Evolutionary conservation across 1,139 yeast genomes (phyloP).

Genomic region (Debaryomycetaceae sp.): DNA sequence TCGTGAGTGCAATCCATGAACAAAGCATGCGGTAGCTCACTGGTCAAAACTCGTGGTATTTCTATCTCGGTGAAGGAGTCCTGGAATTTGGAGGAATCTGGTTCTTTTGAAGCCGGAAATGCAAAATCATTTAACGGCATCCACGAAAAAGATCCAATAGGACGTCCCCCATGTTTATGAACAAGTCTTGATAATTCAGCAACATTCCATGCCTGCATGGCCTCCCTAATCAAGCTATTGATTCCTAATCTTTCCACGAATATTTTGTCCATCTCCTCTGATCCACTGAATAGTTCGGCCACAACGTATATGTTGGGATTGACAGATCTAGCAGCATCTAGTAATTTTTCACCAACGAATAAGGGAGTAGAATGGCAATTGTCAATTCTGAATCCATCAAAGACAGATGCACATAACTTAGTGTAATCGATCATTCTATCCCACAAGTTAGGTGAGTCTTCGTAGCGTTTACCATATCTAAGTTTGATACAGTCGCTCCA

Average conservation of each 20-base stretch:
- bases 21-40: slow-evolving; percentile 82
- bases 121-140: slow-evolving; percentile 70
- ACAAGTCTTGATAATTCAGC: slow-evolving; percentile 82
- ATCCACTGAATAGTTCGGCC: slow-evolving; percentile 92
- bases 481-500: slow-evolving; percentile 98
- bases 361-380: slow-evolving; percentile 95
- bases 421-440: slow-evolving; percentile 80
- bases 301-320: slow-evolving; percentile 88
- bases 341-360: slow-evolving; percentile 85
- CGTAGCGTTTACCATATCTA: slow-evolving; percentile 72
- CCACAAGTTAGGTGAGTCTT: slow-evolving; percentile 90
- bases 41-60: slow-evolving; percentile 60
- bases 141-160: slow-evolving; percentile 86
- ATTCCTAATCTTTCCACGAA: slow-evolving; percentile 90
- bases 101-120: slow-evolving; percentile 53
- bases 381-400: slow-evolving; percentile 89
- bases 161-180: slow-evolving; percentile 91
- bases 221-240: slow-evolving; percentile 86
- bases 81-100: slow-evolving; percentile 24
- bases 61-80: slow-evolving; percentile 53
- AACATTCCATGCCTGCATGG: slow-evolving; percentile 94
- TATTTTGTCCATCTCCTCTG: slow-evolving; percentile 83
- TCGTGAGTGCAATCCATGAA: slow-evolving; percentile 99
- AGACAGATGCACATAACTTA: slow-evolving; percentile 66
- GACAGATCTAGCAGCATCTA: slow-evolving; percentile 82